Percentiles rank a stretch among this genome's conserved stretches.
phyloP scores from a whole-genome alignment of 1,139 yeast genomes.

The Geotrichum aggregatum region DNA sequence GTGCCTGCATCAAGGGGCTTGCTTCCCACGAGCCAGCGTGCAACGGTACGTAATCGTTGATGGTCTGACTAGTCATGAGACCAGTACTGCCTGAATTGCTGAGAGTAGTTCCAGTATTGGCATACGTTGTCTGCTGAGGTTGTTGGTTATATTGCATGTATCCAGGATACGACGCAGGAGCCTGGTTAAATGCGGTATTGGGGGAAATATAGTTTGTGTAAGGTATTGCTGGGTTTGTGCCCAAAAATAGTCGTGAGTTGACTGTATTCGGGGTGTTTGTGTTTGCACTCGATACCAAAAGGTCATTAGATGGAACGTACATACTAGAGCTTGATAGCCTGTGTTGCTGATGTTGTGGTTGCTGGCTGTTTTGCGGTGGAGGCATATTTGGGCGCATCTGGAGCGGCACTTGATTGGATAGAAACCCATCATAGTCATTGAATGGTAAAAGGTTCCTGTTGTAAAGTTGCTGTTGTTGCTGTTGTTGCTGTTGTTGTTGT shows the following conservation, averaged over 20 bases:
- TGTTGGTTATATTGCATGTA: neutral
- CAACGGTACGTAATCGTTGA: constrained; percentile 12
- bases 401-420: neutral
- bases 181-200: neutral
- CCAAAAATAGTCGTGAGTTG: neutral
- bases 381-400: constrained; percentile 2
- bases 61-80: neutral
- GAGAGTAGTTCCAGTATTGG: neutral
- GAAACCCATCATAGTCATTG: constrained; percentile 4
- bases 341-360: neutral
- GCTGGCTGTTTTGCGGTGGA: neutral
- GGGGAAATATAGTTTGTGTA: neutral
- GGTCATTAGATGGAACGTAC: neutral
- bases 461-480: neutral
- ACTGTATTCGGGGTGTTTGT: neutral
- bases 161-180: neutral
- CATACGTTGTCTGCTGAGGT: neutral
- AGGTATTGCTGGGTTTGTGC: neutral
- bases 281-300: neutral
- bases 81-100: neutral
- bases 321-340: neutral
- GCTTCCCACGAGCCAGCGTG: constrained; percentile 17
- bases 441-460: neutral
- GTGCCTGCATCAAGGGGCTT: neutral
- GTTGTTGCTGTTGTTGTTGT: neutral